phyloP scores from a whole-genome alignment of 768 basidiomycete genomes.

The Macrolepiota dolichaula region DNA sequence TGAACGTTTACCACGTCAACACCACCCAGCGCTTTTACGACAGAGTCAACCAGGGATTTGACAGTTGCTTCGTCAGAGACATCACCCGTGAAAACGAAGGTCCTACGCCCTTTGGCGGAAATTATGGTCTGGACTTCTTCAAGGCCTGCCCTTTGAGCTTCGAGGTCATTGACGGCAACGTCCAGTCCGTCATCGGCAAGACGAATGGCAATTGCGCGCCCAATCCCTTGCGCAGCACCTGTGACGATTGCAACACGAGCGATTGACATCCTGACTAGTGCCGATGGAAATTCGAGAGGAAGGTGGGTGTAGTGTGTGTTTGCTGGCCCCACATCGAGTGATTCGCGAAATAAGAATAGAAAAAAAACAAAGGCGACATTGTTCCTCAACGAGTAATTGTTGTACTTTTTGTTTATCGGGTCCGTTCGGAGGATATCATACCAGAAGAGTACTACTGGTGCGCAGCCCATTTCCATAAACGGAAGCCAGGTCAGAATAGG shows the following conservation, averaged over 20 bases:
- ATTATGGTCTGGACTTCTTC: neutral
- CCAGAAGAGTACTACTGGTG: neutral
- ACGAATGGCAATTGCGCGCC: conserved; percentile 36
- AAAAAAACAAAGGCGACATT: neutral
- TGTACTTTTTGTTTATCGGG: neutral
- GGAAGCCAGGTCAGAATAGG: neutral
- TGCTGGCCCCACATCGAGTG: neutral
- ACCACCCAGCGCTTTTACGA: conserved; percentile 31
- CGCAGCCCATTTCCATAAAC: neutral
- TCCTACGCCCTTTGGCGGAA: conserved; percentile 16
- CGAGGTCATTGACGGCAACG: conserved; percentile 35
- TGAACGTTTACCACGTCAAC: conserved; percentile 19
- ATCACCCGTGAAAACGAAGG: conserved; percentile 25
- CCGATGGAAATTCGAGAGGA: neutral
- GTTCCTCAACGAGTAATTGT: neutral
- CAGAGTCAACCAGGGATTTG: conserved; percentile 26
- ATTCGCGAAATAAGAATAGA: neutral
- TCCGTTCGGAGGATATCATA: neutral
- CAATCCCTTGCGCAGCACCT: conserved; percentile 39
- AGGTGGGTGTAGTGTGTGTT: neutral
- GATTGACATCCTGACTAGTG: neutral
- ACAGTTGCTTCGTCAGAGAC: conserved; percentile 34
- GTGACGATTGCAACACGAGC: conserved; percentile 34
- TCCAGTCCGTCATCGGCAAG: conserved; percentile 39
- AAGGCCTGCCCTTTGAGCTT: neutral